These are phyloP conservation scores for Chenopodium quinoa DNA, from an alignment of 148 eudicot species.

Conservation along the genomic window DNA sequence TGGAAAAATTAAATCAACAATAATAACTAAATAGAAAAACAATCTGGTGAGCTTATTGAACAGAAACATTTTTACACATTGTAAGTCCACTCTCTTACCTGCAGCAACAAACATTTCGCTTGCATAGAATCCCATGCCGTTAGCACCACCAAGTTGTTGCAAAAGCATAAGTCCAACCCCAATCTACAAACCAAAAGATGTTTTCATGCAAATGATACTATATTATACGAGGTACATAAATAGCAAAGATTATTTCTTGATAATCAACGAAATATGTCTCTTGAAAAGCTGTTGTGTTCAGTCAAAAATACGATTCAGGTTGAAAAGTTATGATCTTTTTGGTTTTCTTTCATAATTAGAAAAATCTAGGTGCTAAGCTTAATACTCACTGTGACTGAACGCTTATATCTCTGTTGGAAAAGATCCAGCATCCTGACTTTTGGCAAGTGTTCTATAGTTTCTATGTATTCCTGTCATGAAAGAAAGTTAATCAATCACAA, in stretches of 20 bases:
- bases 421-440: conserved; percentile 27
- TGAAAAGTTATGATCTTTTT: not conserved
- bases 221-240: too few relatives aligned
- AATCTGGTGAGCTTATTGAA: not conserved
- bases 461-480: conserved; percentile 20
- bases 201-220: not conserved
- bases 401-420: conserved; percentile 23
- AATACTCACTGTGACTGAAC: conserved; percentile 21
- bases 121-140: conserved; percentile 30
- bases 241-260: not conserved
- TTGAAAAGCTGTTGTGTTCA: not conserved
- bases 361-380: too few relatives aligned
- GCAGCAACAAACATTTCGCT: conserved; percentile 30
- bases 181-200: conserved; percentile 4
- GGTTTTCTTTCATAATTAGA: not conserved
- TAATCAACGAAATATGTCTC: not conserved
- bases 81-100: conserved; percentile 3
- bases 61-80: not conserved
- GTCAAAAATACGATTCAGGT: not conserved
- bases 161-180: conserved; percentile 28
- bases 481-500: not conserved
- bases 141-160: conserved; percentile 29
- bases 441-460: conserved; percentile 23
- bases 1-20: not conserved
- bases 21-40: not conserved